Conservation (phyloP, 805 yeast genomes). For the Torulaspora maleeae region DNA sequence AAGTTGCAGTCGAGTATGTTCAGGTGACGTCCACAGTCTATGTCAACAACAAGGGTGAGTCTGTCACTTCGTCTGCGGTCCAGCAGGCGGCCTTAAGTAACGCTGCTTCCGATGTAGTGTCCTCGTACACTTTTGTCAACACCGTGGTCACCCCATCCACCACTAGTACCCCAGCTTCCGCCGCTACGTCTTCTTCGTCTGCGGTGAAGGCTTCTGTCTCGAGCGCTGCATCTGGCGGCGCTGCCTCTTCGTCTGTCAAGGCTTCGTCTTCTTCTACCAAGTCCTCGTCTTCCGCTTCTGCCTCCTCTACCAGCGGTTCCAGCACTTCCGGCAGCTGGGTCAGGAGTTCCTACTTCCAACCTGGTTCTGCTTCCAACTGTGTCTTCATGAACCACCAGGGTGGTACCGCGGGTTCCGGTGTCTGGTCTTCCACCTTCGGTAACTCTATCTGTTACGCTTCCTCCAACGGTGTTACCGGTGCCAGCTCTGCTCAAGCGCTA, state of each 20-base stretch:
- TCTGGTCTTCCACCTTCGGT: slow-evolving; percentile 82
- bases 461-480: slow-evolving; percentile 69
- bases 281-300: slow-evolving; percentile 26
- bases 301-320: slow-evolving; percentile 38
- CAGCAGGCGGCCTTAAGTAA: slow-evolving; percentile 17
- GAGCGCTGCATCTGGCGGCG: slow-evolving; percentile 20
- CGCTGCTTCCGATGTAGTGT: slow-evolving; percentile 18
- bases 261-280: slow-evolving; percentile 32
- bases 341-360: slow-evolving; percentile 68
- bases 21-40: slow-evolving; percentile 75
- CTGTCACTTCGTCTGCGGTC: slow-evolving; percentile 28
- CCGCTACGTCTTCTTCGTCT: slow-evolving; percentile 32
- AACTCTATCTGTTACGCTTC: slow-evolving; percentile 84
- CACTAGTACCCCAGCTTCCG: slow-evolving; percentile 25
- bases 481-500: slow-evolving; percentile 64
- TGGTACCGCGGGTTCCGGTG: slow-evolving; percentile 80
- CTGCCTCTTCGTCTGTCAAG: slow-evolving; percentile 16
- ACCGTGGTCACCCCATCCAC: slow-evolving; percentile 19
- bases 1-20: slow-evolving; percentile 55
- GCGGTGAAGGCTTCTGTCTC: slow-evolving; percentile 20
- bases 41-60: slow-evolving; percentile 54
- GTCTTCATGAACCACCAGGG: slow-evolving; percentile 86
- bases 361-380: slow-evolving; percentile 66
- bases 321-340: slow-evolving; percentile 57
- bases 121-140: slow-evolving; percentile 18